Evolutionary conservation across 2,329 filamentous ascomycete genomes (phyloP).

Genomic region (Apiospora pterosperma): DNA sequence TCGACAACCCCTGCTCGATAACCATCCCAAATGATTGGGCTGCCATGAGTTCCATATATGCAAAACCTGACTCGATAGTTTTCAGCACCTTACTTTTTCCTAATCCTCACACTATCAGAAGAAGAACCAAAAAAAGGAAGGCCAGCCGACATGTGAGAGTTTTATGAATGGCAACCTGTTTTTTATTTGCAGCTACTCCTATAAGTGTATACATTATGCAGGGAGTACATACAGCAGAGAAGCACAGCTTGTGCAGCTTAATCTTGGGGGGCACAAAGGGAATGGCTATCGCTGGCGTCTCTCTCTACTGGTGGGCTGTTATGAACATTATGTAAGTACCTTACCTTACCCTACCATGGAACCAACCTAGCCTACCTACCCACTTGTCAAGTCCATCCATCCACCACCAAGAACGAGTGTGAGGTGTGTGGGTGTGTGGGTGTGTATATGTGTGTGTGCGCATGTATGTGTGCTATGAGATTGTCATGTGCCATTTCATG

Average conservation of each 20-base stretch:
- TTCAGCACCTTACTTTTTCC: background rate
- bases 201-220: background rate
- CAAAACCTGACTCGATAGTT: background rate
- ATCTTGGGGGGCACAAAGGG: background rate
- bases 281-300: background rate
- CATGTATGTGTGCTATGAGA: background rate
- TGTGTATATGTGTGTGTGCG: background rate
- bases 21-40: background rate
- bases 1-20: background rate
- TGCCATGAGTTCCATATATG: background rate
- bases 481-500: background rate
- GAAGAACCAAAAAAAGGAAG: background rate
- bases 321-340: background rate
- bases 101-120: background rate
- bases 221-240: background rate
- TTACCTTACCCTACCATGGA: background rate
- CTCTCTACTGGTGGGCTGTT: background rate
- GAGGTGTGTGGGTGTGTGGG: background rate
- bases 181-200: background rate
- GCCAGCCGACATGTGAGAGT: background rate
- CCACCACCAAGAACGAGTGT: background rate
- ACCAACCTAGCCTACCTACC: background rate
- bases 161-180: background rate
- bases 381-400: background rate
- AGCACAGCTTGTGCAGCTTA: background rate